phyloP scores from a whole-genome alignment of 306 rosid genomes.

The Ziziphus jujuba region DNA sequence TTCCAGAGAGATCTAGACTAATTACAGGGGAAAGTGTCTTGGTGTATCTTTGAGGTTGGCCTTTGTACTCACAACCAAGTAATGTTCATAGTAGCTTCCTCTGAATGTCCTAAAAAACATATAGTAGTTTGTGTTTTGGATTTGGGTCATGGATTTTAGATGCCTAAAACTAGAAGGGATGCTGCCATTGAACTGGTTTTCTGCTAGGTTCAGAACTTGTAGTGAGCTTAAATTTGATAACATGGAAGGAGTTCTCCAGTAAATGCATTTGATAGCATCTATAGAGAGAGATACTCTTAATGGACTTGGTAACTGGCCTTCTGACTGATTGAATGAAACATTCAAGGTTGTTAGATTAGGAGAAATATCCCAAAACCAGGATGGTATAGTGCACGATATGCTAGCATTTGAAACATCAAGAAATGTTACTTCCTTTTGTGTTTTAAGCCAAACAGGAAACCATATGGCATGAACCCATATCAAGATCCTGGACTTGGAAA shows the following conservation, averaged over 20 bases:
- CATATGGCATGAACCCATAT: slow-evolving; percentile 19
- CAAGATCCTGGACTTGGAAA: slow-evolving; percentile 14
- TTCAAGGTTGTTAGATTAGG: slow-evolving; percentile 2
- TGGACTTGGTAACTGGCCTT: slow-evolving; percentile 32
- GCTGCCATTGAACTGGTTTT: slow-evolving; percentile 17
- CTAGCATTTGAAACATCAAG: slow-evolving; percentile 31
- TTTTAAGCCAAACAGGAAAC: slow-evolving; percentile 45
- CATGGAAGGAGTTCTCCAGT: slow-evolving; percentile 8
- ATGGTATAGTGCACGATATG: slow-evolving; percentile 24
- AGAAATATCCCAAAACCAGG: slow-evolving; percentile 44
- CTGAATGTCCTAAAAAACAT: not conserved
- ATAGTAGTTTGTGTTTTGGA: not conserved
- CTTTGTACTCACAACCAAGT: slow-evolving; percentile 22
- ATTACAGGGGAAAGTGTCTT: slow-evolving; percentile 41
- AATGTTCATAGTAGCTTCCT: slow-evolving; percentile 17
- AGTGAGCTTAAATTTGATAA: slow-evolving; percentile 33
- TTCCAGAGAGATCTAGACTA: slow-evolving; percentile 44
- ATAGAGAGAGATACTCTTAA: not conserved
- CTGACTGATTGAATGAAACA: slow-evolving; percentile 32
- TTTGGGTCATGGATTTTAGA: slow-evolving; percentile 17
- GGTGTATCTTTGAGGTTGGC: not conserved
- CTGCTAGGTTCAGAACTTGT: slow-evolving; percentile 4
- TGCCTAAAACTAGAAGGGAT: slow-evolving; percentile 6
- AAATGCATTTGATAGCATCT: slow-evolving; percentile 35
- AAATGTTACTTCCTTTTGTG: not conserved